These are phyloP conservation scores for Trametes hirsuta DNA, from an alignment of 1,284 basidiomycete genomes.

Conservation along the genomic window DNA sequence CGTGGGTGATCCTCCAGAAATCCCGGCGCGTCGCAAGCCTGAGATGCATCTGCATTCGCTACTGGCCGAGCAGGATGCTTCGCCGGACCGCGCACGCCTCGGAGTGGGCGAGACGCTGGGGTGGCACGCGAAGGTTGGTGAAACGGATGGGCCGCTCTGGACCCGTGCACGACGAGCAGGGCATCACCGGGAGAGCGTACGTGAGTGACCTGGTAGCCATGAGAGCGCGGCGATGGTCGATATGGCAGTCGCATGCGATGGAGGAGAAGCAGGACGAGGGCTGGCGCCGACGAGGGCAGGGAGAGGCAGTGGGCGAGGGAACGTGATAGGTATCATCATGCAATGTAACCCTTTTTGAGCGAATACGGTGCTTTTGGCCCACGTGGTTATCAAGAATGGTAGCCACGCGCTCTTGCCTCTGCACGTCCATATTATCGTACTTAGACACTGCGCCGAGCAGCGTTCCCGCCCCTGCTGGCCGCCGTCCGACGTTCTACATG, in stretches of 20 bases:
- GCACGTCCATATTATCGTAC: conserved; percentile 28
- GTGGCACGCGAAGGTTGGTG: conserved; percentile 2
- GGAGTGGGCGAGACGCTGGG: conserved; percentile 10
- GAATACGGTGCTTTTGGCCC: conserved; percentile 21
- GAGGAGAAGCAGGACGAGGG: conserved; percentile 8
- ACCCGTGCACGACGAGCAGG: neutral
- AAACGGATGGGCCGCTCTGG: neutral
- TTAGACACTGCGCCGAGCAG: conserved; percentile 22
- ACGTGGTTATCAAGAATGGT: conserved; percentile 36
- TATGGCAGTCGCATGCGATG: conserved; percentile 15
- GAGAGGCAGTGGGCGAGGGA: conserved; percentile 20
- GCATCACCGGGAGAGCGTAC: neutral
- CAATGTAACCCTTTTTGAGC: conserved; percentile 32
- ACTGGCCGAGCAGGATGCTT: neutral
- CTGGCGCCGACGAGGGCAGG: neutral
- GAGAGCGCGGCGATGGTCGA: conserved; percentile 20
- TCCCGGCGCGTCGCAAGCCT: neutral
- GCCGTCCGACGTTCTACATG: conserved; percentile 24
- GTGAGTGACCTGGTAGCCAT: conserved; percentile 6
- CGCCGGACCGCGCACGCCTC: conserved; percentile 10
- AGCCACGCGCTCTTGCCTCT: conserved; percentile 36
- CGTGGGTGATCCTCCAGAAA: conserved; percentile 2
- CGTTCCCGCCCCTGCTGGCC: conserved; percentile 22
- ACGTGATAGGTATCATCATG: conserved; percentile 30
- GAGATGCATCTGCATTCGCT: neutral